phyloP scores from a whole-genome alignment of 768 basidiomycete species.

The Scleroderma bovista region DNA sequence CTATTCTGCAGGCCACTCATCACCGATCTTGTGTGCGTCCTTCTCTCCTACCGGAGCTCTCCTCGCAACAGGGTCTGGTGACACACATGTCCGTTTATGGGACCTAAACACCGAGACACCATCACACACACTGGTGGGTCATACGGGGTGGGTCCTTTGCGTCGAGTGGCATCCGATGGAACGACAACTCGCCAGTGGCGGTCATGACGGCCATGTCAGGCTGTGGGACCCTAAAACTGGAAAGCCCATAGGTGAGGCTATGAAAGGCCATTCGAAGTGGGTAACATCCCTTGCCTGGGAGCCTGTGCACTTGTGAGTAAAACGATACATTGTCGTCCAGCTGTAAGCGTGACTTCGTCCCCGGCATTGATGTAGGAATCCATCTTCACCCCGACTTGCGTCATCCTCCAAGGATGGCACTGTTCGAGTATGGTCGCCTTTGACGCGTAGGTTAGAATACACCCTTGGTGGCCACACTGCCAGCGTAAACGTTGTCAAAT shows the following conservation, averaged over 20 bases:
- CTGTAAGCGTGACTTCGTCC: conserved; percentile 2
- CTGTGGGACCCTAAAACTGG: conserved; percentile 95
- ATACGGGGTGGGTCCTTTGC: conserved; percentile 94
- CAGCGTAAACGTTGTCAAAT: conserved; percentile 90
- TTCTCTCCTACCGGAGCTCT: conserved; percentile 91
- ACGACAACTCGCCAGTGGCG: conserved; percentile 85
- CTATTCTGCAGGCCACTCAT: conserved; percentile 64
- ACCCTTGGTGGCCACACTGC: conserved; percentile 91
- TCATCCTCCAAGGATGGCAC: conserved; percentile 96
- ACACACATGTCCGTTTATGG: conserved; percentile 91
- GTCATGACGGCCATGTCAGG: conserved; percentile 88
- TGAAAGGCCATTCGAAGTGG: conserved; percentile 96
- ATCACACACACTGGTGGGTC: conserved; percentile 79
- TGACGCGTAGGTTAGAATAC: conserved; percentile 68
- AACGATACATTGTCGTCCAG: background rate
- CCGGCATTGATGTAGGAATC: conserved; percentile 47
- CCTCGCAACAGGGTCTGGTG: conserved; percentile 93
- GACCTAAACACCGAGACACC: conserved; percentile 91
- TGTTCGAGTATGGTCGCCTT: conserved; percentile 88
- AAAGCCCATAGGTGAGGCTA: conserved; percentile 78
- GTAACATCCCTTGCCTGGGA: conserved; percentile 95
- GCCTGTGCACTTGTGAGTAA: conserved; percentile 80
- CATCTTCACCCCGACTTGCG: conserved; percentile 75
- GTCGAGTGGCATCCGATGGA: conserved; percentile 97
- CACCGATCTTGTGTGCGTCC: conserved; percentile 90